Percentiles rank a stretch among this genome's conserved stretches.
Conservation (phyloP, 805 yeast species). For the Candida argentea region DNA sequence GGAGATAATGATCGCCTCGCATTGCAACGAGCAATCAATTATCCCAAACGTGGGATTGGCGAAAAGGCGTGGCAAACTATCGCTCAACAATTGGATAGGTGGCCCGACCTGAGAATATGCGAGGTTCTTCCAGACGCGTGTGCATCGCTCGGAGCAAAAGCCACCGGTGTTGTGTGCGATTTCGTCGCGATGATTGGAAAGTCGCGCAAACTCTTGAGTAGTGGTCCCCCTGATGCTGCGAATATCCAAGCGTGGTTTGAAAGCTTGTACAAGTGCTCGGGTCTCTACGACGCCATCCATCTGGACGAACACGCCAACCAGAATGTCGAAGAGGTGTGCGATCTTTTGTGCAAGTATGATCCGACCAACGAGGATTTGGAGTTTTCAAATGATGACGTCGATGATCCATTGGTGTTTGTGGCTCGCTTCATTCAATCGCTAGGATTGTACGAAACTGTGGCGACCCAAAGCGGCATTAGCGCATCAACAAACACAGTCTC, state of each 20-base stretch:
- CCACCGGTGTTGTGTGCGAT: slow-evolving; percentile 8
- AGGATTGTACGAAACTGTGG: slow-evolving; percentile 22
- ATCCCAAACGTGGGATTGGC: slow-evolving; percentile 65
- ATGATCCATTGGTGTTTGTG: slow-evolving; percentile 11
- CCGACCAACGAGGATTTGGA: slow-evolving; percentile 18
- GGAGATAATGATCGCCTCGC: slow-evolving; percentile 48
- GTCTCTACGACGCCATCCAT: slow-evolving; percentile 16
- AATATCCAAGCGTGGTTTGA: slow-evolving; percentile 11
- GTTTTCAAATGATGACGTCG: slow-evolving; percentile 3
- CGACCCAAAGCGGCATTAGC: slow-evolving; percentile 5
- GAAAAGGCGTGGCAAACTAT: slow-evolving; percentile 29
- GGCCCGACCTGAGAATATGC: slow-evolving; percentile 1
- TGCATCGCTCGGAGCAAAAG: slow-evolving; percentile 5
- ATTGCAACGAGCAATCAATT: slow-evolving; percentile 42
- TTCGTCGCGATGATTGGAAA: slow-evolving; percentile 18
- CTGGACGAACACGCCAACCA: slow-evolving; percentile 19
- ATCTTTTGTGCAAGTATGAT: slow-evolving; percentile 23
- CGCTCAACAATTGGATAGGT: slow-evolving; percentile 12
- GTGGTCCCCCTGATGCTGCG: too few species aligned
- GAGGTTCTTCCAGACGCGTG: background rate
- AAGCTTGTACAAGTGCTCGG: slow-evolving; percentile 16
- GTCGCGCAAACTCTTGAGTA: slow-evolving; percentile 9
- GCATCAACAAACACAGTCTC: slow-evolving; percentile 12
- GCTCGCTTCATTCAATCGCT: slow-evolving; percentile 21
- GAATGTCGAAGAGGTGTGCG: slow-evolving; percentile 31